Base-by-base conservation (phyloP, 192 early-diverging fungal species). In the Spinellus fusiger region DNA sequence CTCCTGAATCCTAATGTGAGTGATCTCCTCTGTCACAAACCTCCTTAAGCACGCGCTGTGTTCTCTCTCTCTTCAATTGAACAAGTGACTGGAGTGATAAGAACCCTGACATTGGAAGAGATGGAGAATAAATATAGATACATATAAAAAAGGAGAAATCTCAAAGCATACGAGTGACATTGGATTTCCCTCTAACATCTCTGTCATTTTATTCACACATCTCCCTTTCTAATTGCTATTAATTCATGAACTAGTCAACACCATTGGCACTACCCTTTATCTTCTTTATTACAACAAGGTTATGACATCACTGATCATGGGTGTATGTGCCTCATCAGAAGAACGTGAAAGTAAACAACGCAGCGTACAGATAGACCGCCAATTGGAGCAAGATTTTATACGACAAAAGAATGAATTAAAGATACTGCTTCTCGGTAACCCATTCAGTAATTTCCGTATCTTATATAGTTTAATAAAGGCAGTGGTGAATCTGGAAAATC, bases 401-500 rank as follows among this genome's bases (percentile, higher is more conserved):
- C 71, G 68, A 29, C 60, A 86, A 13, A 84, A 86, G 61, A 77
- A 76, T 65, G 86, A 89, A 73, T 86, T 84, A 63, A 89, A 90
- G 68, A 87, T 89, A 56, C 66, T 90, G 32, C 65, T 90, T 23
- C 64, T 90, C 64, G 88, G 88, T 89, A 40, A 31, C 10, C 22
- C 22, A 12, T 20, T 34, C 37, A 55, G 7, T 49, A 40, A 12
- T n/a, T 35, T 38, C 16, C 44, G 16, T 52, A 23, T 56, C 23
- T 25, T 16, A 44, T 37, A 13, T 46, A n/a, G 35, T 23, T 2
- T 49, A 13, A 18, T 20, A 22, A 56, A 89, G 90, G 91, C 12
- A 89, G 86, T 61, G 94, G 93, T 55, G 94, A 97, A 75, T 94
- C 93, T 50, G 94, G 93, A 62, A 95, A 94, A 72, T 94, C 93